Evolutionary conservation across 1,284 basidiomycete species (phyloP).

Genomic region (Caloboletus inedulis): DNA sequence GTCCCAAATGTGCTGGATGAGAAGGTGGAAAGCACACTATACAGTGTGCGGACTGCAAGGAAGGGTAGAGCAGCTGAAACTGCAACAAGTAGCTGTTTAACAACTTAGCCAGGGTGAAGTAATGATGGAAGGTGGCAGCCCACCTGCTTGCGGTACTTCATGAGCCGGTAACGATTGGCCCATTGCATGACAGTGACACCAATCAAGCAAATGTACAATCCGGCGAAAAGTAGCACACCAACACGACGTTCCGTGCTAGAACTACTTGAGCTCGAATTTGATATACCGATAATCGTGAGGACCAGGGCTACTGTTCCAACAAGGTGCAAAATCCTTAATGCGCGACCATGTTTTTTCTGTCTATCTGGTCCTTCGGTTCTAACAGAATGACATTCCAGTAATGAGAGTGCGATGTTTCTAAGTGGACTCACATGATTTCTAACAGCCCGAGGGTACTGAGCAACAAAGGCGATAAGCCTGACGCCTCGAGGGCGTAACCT

Average conservation of each 20-base stretch:
- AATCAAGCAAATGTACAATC: conserved; percentile 44
- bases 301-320: conserved; percentile 43
- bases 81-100: conserved; percentile 36
- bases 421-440: conserved; percentile 51
- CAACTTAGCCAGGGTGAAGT: conserved; percentile 7
- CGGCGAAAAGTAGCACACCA: conserved; percentile 49
- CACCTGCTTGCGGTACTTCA: conserved; percentile 49
- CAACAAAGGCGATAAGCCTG: conserved; percentile 52
- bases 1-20: conserved; percentile 45
- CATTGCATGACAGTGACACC: conserved; percentile 46
- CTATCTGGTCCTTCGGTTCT: conserved; percentile 27
- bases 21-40: conserved; percentile 50
- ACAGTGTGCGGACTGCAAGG: conserved; percentile 49
- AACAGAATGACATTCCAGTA: not conserved
- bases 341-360: conserved; percentile 20
- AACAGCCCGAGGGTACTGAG: conserved; percentile 58
- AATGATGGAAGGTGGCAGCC: conserved; percentile 17
- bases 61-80: conserved; percentile 55
- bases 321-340: conserved; percentile 42
- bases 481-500: conserved; percentile 53
- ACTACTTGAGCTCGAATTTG: conserved; percentile 16
- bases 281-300: conserved; percentile 51
- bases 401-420: not conserved
- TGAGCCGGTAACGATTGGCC: conserved; percentile 45
- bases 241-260: conserved; percentile 43